Base-by-base conservation (phyloP, 208 protist genomes). In the Trypanosomatidae sp. region DNA sequence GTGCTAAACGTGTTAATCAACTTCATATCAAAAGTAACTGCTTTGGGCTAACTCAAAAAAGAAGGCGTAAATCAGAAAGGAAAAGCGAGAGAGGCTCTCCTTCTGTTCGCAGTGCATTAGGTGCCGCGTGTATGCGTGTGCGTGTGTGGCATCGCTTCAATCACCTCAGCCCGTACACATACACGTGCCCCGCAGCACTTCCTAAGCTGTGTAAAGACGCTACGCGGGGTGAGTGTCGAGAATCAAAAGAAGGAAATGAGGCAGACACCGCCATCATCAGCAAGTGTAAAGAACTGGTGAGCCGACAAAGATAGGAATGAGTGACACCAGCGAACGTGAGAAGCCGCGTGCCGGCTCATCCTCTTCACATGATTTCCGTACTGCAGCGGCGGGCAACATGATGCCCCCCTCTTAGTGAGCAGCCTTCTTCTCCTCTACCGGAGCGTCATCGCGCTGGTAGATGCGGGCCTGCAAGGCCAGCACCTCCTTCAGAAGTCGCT, bases 401-500 rank as follows among this genome's bases (percentile, higher is more conserved):
- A 39, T 9, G 19, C 43, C 36, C 36, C 15, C 22, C n/a, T 33
- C 33, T 86, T 89, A 94, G 68, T 94, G 87, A 44, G 81, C 78
- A 33, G 85, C 81, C 82, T 91, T 92, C 64, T 92, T 88, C 71
- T 92, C 85, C 49, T 82, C 87, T 43, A 79, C 83, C 13, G 83
- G 80, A 4, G 76, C 82, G 22, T 96, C 92, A 41, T 96, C 91
- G 55, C 92, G 88, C 76, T 94, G 87, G 74, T 95, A 84, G 67
- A 95, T 91, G 70, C 94, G 91, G 52, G 90, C 87, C 87, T 97
- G 94, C 17, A 97, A 77, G 12, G 90, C 86, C 65, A 97, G 84
- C 59, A 97, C 90, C 75, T 97, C 94, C 85, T 96, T 93, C 66
- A 97, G 81, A 30, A 97, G 84, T 49, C 87, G 86, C 76, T 95